A percentile compares a stretch with the other conserved stretches of the same genome.
Evolutionary conservation across 441 rosid species (phyloP).

Genomic region (Erodium chrysanthum): DNA sequence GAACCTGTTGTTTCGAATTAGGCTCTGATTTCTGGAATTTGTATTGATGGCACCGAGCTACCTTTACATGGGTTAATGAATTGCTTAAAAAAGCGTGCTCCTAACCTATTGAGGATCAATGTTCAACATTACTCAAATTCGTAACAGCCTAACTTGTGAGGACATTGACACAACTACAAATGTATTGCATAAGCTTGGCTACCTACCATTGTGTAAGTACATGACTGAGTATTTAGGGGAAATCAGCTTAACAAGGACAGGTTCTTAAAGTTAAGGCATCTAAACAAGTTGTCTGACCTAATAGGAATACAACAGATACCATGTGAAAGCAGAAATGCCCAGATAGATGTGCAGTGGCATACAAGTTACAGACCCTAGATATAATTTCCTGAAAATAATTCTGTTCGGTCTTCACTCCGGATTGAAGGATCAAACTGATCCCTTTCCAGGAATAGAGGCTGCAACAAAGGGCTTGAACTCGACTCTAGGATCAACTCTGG

Average conservation of each 20-base stretch:
- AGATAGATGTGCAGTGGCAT: slow-evolving; percentile 9
- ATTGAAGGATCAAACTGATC: slow-evolving; percentile 8
- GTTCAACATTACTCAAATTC: too few relatives aligned
- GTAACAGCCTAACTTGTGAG: too few relatives aligned
- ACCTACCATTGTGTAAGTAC: background rate
- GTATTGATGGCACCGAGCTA: background rate
- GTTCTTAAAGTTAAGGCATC: slow-evolving; percentile 21
- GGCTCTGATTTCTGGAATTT: background rate
- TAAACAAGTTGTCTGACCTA: slow-evolving; percentile 25
- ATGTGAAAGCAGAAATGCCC: slow-evolving; percentile 16
- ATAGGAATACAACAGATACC: slow-evolving; percentile 16
- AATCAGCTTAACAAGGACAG: slow-evolving; percentile 14
- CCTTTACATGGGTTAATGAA: background rate
- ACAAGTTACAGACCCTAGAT: slow-evolving; percentile 24
- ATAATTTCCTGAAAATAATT: slow-evolving; percentile 32
- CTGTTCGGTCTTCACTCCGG: slow-evolving; percentile 31
- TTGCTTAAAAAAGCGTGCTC: too few relatives aligned
- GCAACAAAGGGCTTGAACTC: slow-evolving; percentile 47
- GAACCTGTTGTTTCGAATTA: background rate
- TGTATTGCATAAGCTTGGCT: too few relatives aligned
- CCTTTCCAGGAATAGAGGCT: too few relatives aligned
- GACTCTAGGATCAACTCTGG: slow-evolving; percentile 61
- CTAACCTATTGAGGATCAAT: background rate
- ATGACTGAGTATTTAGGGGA: background rate
- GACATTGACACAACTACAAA: too few relatives aligned